These are phyloP conservation scores for Candida albicans DNA, from an alignment of 1,139 yeast species.

Conservation along the genomic window DNA sequence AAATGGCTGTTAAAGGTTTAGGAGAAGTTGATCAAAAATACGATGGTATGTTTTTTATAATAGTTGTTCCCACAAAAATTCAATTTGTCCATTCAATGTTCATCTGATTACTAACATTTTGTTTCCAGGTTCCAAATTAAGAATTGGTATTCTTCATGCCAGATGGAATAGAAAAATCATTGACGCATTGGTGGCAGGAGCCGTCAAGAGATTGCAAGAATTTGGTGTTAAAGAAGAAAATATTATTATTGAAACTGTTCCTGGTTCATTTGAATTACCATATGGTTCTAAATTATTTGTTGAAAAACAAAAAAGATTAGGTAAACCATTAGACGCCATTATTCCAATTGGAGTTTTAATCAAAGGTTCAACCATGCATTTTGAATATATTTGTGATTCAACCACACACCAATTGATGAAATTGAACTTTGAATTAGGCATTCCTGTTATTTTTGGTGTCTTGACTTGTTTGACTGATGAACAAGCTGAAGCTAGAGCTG, in stretches of 20 bases:
- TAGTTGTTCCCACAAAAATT: too few relatives aligned
- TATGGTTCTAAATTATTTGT: constrained; percentile 64
- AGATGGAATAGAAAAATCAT: constrained; percentile 88
- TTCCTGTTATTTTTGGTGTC: constrained; percentile 90
- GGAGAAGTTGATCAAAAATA: constrained; percentile 71
- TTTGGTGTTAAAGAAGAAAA: constrained; percentile 76
- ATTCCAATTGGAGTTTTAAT: constrained; percentile 93
- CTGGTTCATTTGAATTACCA: constrained; percentile 94
- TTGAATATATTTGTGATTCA: constrained; percentile 92
- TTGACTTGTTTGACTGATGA: constrained; percentile 91
- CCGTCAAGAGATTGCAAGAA: constrained; percentile 55
- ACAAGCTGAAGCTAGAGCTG: constrained; percentile 93
- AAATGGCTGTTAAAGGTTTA: constrained; percentile 78
- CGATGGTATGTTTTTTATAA: constrained; percentile 49
- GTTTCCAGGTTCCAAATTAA: constrained; percentile 51
- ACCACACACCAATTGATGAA: constrained; percentile 85
- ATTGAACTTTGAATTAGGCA: constrained; percentile 65
- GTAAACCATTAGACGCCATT: constrained; percentile 71
- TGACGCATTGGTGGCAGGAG: constrained; percentile 79
- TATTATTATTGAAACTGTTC: constrained; percentile 80
- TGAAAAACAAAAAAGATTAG: constrained; percentile 44
- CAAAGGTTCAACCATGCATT: constrained; percentile 97
- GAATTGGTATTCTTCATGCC: constrained; percentile 88
- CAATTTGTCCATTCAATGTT: too few relatives aligned
- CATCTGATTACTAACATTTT: constrained; percentile 2